Conservation (phyloP, 306 rosid genomes). For the Quercus engelmannii region DNA sequence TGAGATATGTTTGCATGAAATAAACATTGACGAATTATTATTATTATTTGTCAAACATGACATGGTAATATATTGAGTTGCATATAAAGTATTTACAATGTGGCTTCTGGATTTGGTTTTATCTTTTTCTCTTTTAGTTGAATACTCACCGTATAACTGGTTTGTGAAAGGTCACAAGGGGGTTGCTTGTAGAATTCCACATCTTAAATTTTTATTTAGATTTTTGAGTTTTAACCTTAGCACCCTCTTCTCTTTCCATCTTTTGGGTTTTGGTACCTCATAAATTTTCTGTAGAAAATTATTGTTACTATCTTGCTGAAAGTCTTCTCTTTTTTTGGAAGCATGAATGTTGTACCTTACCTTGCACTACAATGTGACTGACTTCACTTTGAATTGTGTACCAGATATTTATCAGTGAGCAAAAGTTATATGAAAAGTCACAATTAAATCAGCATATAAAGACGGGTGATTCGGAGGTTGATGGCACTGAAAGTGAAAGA, state of each 20-base stretch:
- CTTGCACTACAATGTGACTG: background rate
- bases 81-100: background rate
- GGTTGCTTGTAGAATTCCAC: background rate
- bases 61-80: background rate
- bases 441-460: conserved; percentile 49
- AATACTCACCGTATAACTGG: background rate
- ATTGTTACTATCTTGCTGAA: background rate
- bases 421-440: conserved; percentile 43
- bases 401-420: conserved; percentile 59
- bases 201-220: background rate
- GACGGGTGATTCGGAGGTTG: conserved; percentile 55
- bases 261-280: background rate
- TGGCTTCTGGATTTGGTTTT: background rate
- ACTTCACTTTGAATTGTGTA: background rate
- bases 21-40: background rate
- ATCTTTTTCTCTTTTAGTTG: background rate
- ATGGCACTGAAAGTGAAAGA: conserved; percentile 62
- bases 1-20: background rate
- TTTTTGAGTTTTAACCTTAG: background rate
- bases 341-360: background rate
- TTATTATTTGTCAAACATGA: background rate
- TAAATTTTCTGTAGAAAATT: background rate
- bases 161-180: background rate
- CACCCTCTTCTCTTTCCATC: background rate
- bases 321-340: background rate